Conservation (phyloP, 345 rosid genomes). For the Cardiospermum halicacabum region DNA sequence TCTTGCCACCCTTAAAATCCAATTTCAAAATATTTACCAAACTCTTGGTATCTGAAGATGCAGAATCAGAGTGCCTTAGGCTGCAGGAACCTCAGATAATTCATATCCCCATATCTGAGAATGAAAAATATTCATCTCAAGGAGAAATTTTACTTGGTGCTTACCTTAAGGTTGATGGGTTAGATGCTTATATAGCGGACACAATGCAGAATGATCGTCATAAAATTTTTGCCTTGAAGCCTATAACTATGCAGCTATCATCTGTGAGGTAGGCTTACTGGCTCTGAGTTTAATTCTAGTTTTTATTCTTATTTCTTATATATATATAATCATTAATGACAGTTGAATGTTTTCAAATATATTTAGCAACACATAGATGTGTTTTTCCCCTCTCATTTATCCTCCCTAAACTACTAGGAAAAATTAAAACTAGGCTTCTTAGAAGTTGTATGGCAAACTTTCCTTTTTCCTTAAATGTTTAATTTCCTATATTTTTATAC, state of each 20-base stretch:
- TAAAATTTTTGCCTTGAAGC: slow-evolving; percentile 49
- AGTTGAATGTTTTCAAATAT: background rate
- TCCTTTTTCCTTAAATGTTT: background rate
- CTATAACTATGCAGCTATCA: slow-evolving; percentile 52
- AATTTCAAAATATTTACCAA: slow-evolving; percentile 29
- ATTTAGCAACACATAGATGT: background rate
- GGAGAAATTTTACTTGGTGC: slow-evolving; percentile 43
- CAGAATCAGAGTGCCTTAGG: slow-evolving; percentile 38
- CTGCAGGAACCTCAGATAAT: slow-evolving; percentile 43
- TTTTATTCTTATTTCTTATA: no score
- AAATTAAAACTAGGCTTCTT: background rate
- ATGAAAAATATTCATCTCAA: slow-evolving; percentile 56
- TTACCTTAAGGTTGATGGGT: slow-evolving; percentile 53
- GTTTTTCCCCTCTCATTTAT: background rate
- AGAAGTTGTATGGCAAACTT: background rate
- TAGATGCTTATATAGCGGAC: slow-evolving; percentile 53
- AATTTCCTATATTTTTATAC: background rate
- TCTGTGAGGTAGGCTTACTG: slow-evolving; percentile 64
- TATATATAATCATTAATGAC: no score
- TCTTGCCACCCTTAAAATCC: slow-evolving; percentile 53
- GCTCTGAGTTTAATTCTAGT: slow-evolving; percentile 18
- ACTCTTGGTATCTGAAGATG: slow-evolving; percentile 31
- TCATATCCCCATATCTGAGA: slow-evolving; percentile 39
- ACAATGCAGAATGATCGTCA: slow-evolving; percentile 34
- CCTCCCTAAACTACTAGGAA: background rate